Base-by-base conservation (phyloP, 2,329 filamentous ascomycete genomes). In the Ophiostoma montium region DNA sequence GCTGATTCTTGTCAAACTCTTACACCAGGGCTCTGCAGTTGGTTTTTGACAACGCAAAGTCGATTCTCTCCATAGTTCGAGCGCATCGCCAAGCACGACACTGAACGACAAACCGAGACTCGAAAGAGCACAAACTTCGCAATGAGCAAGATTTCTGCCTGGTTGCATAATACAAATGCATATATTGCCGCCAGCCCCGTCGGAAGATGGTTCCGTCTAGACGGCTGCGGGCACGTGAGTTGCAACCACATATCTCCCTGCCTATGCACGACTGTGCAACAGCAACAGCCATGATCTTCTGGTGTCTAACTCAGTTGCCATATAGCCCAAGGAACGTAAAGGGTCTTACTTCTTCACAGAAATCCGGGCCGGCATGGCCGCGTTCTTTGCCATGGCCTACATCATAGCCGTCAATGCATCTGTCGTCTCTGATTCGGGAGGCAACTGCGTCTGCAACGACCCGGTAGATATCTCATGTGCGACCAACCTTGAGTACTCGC, bases 351-450 rank as follows among this genome's bases (percentile, higher is more conserved):
- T 90, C 63, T 79, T 86, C 55, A 83, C 78, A 18, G 86, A 92
- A 63, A 67, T 92, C 50, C 80, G 86, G 27, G 86, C 86, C 27
- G 86, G 86, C 2, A 62, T 90, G 48, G 87, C 86, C 2, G 92
- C 86, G 2, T 85, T 85, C 60, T 80, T 82, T 48, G 83, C 82
- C 3, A 87, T 88, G 85, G 82, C 84, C 13, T 90, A 89, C 64
- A 90, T 92, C 57, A 88, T 92, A 60, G 82, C 82, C 7, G 80
- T 82, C 54, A 81, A 82, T 57, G 71, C 80, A 10, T 77, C 76
- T 21, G 81, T 94, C 43, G 74, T 89, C 11, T 76, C 82, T 5
- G 76, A 87, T 53, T 82, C 80, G 5, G 86, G 86, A 33, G 87
- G 84, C 8, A 86, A 82, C 36, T 94, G 86, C 58, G 69, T 78